These are phyloP conservation scores for Acanthamoeba healyi DNA, from an alignment of 208 protist species.

Conservation along the genomic window DNA sequence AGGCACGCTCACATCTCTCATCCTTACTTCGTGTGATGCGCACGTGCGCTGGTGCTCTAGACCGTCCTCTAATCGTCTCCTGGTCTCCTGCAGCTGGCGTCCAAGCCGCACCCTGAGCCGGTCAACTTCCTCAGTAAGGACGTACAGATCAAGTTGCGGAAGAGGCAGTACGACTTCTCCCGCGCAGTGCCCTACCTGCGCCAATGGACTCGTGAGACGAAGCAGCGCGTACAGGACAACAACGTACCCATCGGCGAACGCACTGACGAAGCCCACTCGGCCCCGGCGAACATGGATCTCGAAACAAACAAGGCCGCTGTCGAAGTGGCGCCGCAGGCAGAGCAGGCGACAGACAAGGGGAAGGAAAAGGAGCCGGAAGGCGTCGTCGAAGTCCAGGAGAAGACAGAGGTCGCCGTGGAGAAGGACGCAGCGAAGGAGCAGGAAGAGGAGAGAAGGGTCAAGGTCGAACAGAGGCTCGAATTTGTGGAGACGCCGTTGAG, in stretches of 20 bases:
- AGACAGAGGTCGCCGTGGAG: neutral
- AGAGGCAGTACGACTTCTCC: neutral
- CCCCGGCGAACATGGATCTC: neutral
- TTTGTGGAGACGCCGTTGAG: neutral
- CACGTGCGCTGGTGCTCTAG: neutral
- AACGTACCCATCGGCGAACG: neutral
- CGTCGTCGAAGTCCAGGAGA: neutral
- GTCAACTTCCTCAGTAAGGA: slow-evolving; percentile 31
- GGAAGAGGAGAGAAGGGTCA: neutral
- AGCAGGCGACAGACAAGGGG: neutral
- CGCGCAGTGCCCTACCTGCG: slow-evolving; percentile 9
- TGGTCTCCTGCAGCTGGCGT: slow-evolving; percentile 11
- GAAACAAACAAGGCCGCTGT: neutral
- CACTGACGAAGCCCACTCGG: neutral
- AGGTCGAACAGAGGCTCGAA: neutral
- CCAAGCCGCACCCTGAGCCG: neutral
- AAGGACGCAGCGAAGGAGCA: neutral
- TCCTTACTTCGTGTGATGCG: too few relatives aligned
- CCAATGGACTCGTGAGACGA: neutral
- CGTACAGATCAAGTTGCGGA: slow-evolving; percentile 2
- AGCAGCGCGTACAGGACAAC: slow-evolving; percentile 3
- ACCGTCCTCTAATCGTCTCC: too few relatives aligned
- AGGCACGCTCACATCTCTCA: slow-evolving; percentile 1
- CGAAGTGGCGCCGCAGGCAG: neutral
- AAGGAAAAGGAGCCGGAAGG: neutral